Evolutionary conservation across 345 rosid species (phyloP).

Genomic region (Garcia nutans): DNA sequence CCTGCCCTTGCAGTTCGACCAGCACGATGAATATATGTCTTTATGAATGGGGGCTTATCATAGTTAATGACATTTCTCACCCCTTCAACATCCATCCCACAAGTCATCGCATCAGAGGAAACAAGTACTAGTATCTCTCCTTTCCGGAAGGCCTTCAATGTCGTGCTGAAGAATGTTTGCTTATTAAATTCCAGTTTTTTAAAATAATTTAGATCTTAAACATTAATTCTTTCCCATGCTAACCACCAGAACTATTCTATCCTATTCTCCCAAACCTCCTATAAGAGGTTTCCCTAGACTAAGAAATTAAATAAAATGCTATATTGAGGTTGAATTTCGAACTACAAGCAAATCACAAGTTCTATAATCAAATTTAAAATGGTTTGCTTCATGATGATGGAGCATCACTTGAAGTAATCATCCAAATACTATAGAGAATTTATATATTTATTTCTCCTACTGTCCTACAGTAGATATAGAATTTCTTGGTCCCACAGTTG

Average conservation of each 20-base stretch:
- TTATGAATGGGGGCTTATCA: conserved; percentile 74
- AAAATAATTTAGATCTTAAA: background rate
- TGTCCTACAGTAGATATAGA: background rate
- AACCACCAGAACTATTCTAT: background rate
- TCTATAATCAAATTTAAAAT: background rate
- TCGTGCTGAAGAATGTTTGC: conserved; percentile 56
- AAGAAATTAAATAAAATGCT: background rate
- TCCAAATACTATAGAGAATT: background rate
- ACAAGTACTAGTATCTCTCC: conserved; percentile 89
- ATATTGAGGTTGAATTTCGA: background rate
- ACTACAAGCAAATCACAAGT: background rate
- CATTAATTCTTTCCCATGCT: background rate
- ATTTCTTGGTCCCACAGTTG: background rate
- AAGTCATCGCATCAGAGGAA: conserved; percentile 92
- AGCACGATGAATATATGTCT: conserved; percentile 90
- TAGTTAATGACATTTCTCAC: conserved; percentile 84
- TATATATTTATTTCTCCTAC: background rate
- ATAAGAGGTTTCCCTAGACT: background rate
- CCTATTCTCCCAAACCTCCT: background rate
- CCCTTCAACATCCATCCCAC: conserved; percentile 96
- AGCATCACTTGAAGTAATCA: background rate
- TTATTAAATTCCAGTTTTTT: conserved; percentile 6
- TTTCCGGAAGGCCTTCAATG: conserved; percentile 70
- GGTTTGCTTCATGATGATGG: background rate
- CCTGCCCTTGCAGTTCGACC: conserved; percentile 99